A percentile compares a stretch with the other conserved stretches of the same genome.
Conservation (phyloP, 1,139 yeast species). For the Diutina rugosa region DNA sequence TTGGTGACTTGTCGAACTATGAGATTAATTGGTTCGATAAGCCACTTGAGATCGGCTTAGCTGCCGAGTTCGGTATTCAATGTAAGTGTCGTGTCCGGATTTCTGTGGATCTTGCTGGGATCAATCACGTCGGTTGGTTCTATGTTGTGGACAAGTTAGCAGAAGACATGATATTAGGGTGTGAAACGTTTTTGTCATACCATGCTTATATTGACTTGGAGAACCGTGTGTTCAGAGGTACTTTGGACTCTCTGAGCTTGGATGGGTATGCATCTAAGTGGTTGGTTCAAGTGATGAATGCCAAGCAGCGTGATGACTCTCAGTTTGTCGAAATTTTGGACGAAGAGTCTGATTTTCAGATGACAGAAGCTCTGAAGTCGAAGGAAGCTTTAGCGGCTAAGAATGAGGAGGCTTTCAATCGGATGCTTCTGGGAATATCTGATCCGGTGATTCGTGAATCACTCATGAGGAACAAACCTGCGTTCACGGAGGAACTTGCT, state of each 20-base stretch:
- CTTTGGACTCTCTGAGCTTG: neutral
- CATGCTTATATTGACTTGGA: neutral
- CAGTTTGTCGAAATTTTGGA: neutral
- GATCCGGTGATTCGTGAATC: no score
- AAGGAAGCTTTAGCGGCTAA: neutral
- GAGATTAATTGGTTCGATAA: neutral
- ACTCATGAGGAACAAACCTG: neutral
- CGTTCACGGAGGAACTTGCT: neutral
- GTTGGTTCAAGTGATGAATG: neutral
- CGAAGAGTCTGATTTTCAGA: neutral
- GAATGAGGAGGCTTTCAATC: no score
- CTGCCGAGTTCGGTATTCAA: neutral
- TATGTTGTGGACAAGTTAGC: neutral
- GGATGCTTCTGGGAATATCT: no score
- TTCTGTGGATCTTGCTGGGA: neutral
- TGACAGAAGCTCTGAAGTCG: neutral
- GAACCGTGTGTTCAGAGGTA: neutral
- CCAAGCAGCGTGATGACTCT: neutral
- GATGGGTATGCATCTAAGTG: neutral
- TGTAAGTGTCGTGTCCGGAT: neutral
- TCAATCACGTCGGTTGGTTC: neutral
- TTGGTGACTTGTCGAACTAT: neutral
- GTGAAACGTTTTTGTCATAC: neutral
- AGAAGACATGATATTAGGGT: neutral
- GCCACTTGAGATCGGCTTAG: neutral